Conservation (phyloP, 169 alveolate genomes). For the Cryptosporidium ryanae region DNA sequence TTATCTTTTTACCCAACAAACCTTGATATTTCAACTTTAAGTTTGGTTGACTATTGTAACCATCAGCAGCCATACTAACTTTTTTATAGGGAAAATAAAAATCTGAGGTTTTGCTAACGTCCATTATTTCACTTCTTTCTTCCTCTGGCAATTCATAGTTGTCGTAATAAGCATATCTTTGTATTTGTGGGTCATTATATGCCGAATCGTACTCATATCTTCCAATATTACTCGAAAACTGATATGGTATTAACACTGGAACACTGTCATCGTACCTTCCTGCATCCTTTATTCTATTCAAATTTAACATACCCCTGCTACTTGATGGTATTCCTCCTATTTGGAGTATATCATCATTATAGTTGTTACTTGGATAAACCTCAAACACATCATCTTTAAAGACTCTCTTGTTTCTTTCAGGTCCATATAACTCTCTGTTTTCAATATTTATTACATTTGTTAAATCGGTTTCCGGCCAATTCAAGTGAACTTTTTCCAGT, state of each 20-base stretch:
- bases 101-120: neutral
- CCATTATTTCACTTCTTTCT: slow-evolving; percentile 12
- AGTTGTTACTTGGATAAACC: neutral
- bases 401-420: neutral
- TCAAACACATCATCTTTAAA: neutral
- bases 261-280: slow-evolving; percentile 1
- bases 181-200: slow-evolving; percentile 27
- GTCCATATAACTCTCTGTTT: neutral
- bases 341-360: neutral
- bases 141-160: slow-evolving; percentile 22
- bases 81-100: slow-evolving; percentile 9
- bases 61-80: neutral
- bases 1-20: slow-evolving; percentile 35
- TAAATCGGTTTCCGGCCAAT: slow-evolving; percentile 36
- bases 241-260: slow-evolving; percentile 24
- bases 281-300: no score
- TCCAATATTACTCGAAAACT: neutral
- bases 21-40: slow-evolving; percentile 48
- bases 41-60: no score
- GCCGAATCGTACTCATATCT: slow-evolving; percentile 16
- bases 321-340: neutral
- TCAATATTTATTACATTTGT: slow-evolving; percentile 12
- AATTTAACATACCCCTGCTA: no score
- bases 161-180: slow-evolving; percentile 55
- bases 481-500: slow-evolving; percentile 1